Evolutionary conservation across 2,329 filamentous ascomycete species (phyloP), one percentile per base, ranked within the genome.

Genomic region (Apiospora kogelbergensis): DNA sequence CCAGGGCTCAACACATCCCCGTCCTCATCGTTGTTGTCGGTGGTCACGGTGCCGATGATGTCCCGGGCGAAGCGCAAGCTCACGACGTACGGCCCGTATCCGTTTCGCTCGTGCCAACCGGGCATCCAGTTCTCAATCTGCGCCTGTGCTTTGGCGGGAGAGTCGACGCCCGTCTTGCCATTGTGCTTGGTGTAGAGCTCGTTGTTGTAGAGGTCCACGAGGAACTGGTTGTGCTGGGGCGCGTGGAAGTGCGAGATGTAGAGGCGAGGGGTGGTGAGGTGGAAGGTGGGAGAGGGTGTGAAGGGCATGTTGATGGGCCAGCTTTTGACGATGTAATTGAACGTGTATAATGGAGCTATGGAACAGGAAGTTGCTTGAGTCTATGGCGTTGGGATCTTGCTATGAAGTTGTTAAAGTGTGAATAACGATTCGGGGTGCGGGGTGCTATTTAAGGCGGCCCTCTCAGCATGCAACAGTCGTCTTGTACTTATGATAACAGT

Each of bases 231-330:
- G 44, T 66, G 42, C 65, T 48, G 65, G 30, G 44, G 30, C 17
- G 65, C 44, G 42, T 46, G 44, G 44, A 66, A 46, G 65, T 53
- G 65, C 9, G 65, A 66, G 26, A 66, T 66, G 65, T 66, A 66
- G 22, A 66, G 44, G 22, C 65, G 42, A 10, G 65, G 42, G 11
- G 65, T 9, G 40, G n/a, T 22, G 7, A 66, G 24, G n/a, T 53
- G 30, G 44, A 53, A 66, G 33, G 65, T 66, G 17, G 65, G n/a
- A n/a, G 65, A 53, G 13, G 44, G 65, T 17, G 5, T 15, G 30
- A 53, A 66, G 10, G 65, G 42, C 65, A 66, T 66, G 11, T 15
- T 44, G 63, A 4, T 26, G 63, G 63, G 63, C 40, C 9, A 20
- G 13, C 13, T n/a, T 11, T 53, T 30, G 24, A 6, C 26, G 46